phyloP scores from a whole-genome alignment of 2,329 filamentous ascomycete species.

The Fusarium xylarioides region DNA sequence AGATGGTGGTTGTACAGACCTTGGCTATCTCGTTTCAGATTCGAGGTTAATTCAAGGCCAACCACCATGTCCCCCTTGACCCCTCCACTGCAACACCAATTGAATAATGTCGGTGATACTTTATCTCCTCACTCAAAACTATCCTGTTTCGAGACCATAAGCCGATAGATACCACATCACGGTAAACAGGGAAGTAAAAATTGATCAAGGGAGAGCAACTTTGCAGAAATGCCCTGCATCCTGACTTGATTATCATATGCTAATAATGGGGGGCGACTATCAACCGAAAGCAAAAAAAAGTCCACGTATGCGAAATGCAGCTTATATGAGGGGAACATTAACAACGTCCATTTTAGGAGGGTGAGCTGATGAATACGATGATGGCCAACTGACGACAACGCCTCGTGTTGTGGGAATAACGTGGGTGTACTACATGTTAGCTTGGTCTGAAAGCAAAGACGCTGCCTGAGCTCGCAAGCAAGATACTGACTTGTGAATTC shows the following conservation, averaged over 20 bases:
- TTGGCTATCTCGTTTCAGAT: conserved; percentile 24
- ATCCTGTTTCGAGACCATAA: conserved; percentile 8
- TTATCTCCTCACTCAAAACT: neutral
- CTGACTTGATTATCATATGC: neutral
- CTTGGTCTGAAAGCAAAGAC: neutral
- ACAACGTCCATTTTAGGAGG: neutral
- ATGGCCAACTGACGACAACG: conserved; percentile 25
- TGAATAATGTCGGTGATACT: neutral
- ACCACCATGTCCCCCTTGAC: neutral
- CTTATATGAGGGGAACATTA: conserved; percentile 3
- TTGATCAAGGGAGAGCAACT: neutral
- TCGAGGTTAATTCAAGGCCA: conserved; percentile 3
- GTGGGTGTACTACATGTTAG: neutral
- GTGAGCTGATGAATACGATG: conserved; percentile 23
- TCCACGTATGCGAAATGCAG: conserved; percentile 22
- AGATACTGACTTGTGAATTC: neutral
- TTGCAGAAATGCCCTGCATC: neutral
- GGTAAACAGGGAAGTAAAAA: conserved; percentile 1
- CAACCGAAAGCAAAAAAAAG: conserved; percentile 17
- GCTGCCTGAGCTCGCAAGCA: neutral
- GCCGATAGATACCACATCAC: conserved; percentile 5
- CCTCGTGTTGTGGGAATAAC: conserved; percentile 18
- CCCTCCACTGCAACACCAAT: conserved; percentile 2
- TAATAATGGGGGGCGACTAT: neutral
- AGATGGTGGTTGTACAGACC: conserved; percentile 4